Evolutionary conservation across 1,139 yeast genomes (phyloP).

Genomic region (Magnusiomyces paraingens): DNA sequence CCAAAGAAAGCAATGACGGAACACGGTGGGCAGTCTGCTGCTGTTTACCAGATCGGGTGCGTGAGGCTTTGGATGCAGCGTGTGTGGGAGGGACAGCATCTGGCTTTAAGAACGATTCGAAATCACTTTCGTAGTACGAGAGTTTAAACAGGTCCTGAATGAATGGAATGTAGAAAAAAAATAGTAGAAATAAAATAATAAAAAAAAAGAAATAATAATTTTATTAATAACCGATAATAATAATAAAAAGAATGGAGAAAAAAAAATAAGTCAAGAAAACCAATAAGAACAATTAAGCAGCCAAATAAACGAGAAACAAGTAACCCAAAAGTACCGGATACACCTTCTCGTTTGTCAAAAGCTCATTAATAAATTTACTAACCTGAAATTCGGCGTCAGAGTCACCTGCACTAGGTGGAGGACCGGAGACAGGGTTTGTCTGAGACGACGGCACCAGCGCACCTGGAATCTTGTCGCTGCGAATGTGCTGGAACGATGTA

Average conservation of each 20-base stretch:
- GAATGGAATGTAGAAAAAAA: neutral
- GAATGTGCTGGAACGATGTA: no score
- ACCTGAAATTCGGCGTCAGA: neutral
- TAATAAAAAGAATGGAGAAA: no score
- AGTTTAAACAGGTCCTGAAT: neutral
- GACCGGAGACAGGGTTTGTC: neutral
- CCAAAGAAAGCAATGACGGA: no score
- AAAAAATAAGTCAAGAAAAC: no score
- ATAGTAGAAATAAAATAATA: no score
- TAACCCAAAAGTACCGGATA: neutral
- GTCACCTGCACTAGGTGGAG: neutral
- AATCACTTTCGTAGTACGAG: neutral
- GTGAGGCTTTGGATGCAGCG: neutral
- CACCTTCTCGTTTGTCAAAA: neutral
- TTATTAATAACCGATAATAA: no score
- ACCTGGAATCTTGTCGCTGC: no score
- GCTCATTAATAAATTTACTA: neutral
- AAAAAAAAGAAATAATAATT: no score
- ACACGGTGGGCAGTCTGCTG: no score
- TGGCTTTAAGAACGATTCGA: neutral
- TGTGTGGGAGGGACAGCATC: neutral
- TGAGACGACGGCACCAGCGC: no score
- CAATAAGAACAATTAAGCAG: neutral
- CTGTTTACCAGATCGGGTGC: neutral
- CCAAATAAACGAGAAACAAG: neutral